Conservation (phyloP, 768 basidiomycete genomes). For the Daedalea quercina region DNA sequence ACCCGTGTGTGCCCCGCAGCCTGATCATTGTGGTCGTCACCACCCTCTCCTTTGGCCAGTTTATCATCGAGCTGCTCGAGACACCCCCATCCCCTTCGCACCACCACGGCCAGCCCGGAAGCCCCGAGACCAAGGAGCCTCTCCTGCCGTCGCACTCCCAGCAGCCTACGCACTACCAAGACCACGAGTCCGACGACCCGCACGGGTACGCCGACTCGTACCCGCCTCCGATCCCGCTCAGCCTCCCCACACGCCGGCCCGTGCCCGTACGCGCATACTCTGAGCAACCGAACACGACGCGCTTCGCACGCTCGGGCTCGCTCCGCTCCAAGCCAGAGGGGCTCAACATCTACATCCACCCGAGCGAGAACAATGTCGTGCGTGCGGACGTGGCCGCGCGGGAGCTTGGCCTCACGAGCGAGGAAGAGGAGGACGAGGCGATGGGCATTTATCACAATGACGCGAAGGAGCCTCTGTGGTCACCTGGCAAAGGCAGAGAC, state of each 20-base stretch:
- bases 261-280: background rate
- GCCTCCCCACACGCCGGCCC: background rate
- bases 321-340: conserved; percentile 49
- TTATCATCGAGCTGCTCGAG: conserved; percentile 41
- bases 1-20: conserved; percentile 20
- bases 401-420: conserved; percentile 42
- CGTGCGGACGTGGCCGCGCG: conserved; percentile 59
- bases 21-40: conserved; percentile 46
- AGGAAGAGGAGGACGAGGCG: conserved; percentile 38
- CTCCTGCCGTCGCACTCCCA: conserved; percentile 17
- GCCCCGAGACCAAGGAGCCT: conserved; percentile 21
- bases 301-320: background rate
- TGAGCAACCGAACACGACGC: background rate
- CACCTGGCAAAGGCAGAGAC: conserved; percentile 43
- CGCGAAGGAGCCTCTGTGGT: conserved; percentile 38
- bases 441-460: conserved; percentile 32
- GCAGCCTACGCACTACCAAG: conserved; percentile 5
- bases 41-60: conserved; percentile 51
- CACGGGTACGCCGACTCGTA: background rate
- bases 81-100: conserved; percentile 7
- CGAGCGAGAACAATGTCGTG: conserved; percentile 53
- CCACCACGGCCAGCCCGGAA: conserved; percentile 1
- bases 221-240: background rate
- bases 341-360: conserved; percentile 52
- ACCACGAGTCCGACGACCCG: background rate